Evolutionary conservation across 768 basidiomycete species (phyloP), one percentile per base, ranked within the genome.

Genomic region (Tricholoma saponaceum): DNA sequence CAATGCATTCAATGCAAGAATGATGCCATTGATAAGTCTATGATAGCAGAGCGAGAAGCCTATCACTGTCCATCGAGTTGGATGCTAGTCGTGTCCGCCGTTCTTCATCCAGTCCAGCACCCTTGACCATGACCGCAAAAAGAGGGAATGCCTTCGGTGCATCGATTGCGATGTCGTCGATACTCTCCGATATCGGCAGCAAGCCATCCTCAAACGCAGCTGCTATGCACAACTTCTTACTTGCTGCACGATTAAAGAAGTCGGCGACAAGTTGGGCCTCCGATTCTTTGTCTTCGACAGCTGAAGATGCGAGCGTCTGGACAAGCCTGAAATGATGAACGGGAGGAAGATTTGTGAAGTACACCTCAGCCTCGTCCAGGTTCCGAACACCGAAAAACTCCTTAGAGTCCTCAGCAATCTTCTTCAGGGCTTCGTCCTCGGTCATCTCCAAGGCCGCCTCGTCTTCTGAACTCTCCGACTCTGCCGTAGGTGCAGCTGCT

Each of bases 161-260:
- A 69, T 98, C 95, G 63, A 95, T 87, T 28, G 88, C 86, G 57
- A 95, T 82, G 67, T 98, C 95, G 65, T 94, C 92, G 64, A 98
- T 79, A 55, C 86, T 72, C 71, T 93, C 91, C 25, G 87, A 84
- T 52, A 84, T 78, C 0, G 81, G 78, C 47, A 67, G 67, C 69
- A 96, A 85, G 13, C 92, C 92, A 58, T 86, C 80, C 72, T 92
- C 87, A 69, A 97, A 86, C 3, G 81, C 70, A 4, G 79, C 81
- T 4, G 78, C 51, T 0, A 83, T 76, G 61, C 86, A 84, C 28
- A 87, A 74, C 41, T 76, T 77, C 73, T 87, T 89, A 43, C 79
- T 79, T 30, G 77, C 72, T 8, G 84, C 84, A 55, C 80, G 80
- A 7, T 71, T 69, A 72, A 96, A 92, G 63, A 96, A 81, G 52